A percentile compares a stretch with the other conserved stretches of the same genome.
Evolutionary conservation across 2,329 filamentous ascomycete genomes (phyloP).

Genomic region (Peltaster fructicola): DNA sequence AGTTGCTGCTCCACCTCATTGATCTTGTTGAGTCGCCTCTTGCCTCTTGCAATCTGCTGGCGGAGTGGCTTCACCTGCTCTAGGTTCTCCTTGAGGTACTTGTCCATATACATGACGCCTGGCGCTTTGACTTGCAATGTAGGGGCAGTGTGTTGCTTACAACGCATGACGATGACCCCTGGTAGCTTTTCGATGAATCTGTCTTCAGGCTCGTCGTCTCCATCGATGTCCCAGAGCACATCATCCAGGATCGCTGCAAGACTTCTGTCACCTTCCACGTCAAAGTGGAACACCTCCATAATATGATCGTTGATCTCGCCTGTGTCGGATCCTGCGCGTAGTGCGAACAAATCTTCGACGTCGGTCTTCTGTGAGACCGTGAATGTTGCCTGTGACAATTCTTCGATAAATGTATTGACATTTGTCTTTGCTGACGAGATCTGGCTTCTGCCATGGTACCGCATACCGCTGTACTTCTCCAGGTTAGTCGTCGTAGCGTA

Average conservation of each 20-base stretch:
- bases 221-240: conserved; percentile 15
- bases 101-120: conserved; percentile 38
- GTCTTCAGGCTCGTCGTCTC: conserved; percentile 8
- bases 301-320: conserved; percentile 3
- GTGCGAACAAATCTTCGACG: conserved; percentile 12
- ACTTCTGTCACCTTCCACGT: conserved; percentile 7
- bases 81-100: conserved; percentile 38
- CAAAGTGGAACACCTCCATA: too few relatives aligned
- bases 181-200: conserved; percentile 28
- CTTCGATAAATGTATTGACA: conserved; percentile 3
- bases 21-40: conserved; percentile 15
- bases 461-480: conserved; percentile 5
- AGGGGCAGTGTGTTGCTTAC: conserved; percentile 16
- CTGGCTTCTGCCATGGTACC: too few relatives aligned
- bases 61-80: conserved; percentile 31
- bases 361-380: conserved; percentile 2
- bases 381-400: conserved; percentile 1
- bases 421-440: too few relatives aligned
- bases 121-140: conserved; percentile 34
- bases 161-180: conserved; percentile 37
- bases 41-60: conserved; percentile 19
- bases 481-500: conserved; percentile 32
- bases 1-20: conserved; percentile 20
- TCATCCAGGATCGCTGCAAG: conserved; percentile 14
- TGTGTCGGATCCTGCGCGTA: conserved; percentile 9